phyloP scores from a whole-genome alignment of 306 rosid species.

The Quercus rubra region DNA sequence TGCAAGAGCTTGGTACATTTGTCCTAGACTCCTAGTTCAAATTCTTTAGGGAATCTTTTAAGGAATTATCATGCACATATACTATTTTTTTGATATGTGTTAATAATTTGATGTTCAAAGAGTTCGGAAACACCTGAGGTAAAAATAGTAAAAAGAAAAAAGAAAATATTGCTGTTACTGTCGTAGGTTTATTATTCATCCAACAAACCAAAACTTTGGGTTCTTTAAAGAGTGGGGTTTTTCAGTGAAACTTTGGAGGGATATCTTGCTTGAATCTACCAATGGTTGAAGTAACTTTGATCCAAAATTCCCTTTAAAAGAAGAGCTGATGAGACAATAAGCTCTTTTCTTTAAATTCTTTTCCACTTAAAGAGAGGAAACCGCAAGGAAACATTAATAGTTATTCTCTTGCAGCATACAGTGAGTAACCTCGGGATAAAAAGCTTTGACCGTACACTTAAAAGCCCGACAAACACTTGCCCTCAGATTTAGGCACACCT shows the following conservation, averaged over 20 bases:
- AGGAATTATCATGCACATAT: no score
- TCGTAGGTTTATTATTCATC: no score
- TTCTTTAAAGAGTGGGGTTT: slow-evolving; percentile 32
- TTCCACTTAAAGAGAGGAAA: slow-evolving; percentile 33
- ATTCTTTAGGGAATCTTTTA: no score
- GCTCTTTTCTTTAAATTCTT: slow-evolving; percentile 10
- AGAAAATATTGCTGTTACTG: no score
- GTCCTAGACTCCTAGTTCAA: no score
- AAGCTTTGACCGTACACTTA: slow-evolving; percentile 48
- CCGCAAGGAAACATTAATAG: slow-evolving; percentile 27
- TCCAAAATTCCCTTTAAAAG: slow-evolving; percentile 49
- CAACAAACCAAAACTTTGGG: slow-evolving; percentile 18
- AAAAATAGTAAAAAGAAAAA: no score
- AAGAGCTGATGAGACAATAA: slow-evolving; percentile 34
- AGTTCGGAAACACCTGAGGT: no score
- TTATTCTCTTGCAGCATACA: slow-evolving; percentile 33
- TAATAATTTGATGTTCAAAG: no score
- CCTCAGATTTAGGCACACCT: slow-evolving; percentile 47
- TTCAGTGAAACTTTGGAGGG: slow-evolving; percentile 4
- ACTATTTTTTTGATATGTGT: no score
- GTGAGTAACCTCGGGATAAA: slow-evolving; percentile 42
- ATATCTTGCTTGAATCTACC: slow-evolving; percentile 23
- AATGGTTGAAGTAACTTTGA: slow-evolving; percentile 12
- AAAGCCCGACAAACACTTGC: slow-evolving; percentile 56
- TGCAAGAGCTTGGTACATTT: no score